phyloP scores from a whole-genome alignment of 2,329 filamentous ascomycete genomes.

The Meredithiella fracta region DNA sequence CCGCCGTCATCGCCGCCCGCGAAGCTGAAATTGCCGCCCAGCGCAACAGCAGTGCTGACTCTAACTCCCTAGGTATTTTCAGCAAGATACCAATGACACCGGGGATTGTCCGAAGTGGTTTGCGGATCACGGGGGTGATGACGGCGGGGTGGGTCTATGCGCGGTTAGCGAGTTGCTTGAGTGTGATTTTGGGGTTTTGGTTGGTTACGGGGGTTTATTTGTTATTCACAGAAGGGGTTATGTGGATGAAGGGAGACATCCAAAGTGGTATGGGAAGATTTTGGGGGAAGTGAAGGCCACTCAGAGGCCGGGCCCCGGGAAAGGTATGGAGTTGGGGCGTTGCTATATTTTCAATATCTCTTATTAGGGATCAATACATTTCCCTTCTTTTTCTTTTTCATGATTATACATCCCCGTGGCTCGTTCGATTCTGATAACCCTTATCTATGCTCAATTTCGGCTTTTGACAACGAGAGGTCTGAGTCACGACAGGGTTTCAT shows the following conservation, averaged over 20 bases:
- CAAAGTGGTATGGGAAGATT: neutral
- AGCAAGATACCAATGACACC: neutral
- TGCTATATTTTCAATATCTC: too few species aligned
- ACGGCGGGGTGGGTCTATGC: constrained; percentile 21
- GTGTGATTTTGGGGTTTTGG: constrained; percentile 33
- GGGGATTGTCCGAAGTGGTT: neutral
- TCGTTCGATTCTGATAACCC: too few species aligned
- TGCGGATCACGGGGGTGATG: neutral
- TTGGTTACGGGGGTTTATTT: constrained; percentile 32
- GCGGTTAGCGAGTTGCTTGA: constrained; percentile 28
- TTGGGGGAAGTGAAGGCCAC: neutral
- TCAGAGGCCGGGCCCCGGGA: too few species aligned
- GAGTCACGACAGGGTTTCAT: neutral
- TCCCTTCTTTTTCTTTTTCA: too few species aligned
- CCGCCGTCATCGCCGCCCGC: constrained; percentile 33
- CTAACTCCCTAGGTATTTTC: neutral
- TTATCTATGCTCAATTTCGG: too few species aligned
- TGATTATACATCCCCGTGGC: too few species aligned
- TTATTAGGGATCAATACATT: too few species aligned
- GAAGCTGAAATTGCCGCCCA: neutral
- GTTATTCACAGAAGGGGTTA: constrained; percentile 29
- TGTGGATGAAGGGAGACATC: constrained; percentile 20
- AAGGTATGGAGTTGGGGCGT: too few species aligned
- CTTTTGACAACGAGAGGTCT: neutral
- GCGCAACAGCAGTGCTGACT: constrained; percentile 1